Evolutionary conservation across 2,329 filamentous ascomycete species (phyloP), one percentile per base, ranked within the genome.

Genomic region (Harringtonia aguacate): DNA sequence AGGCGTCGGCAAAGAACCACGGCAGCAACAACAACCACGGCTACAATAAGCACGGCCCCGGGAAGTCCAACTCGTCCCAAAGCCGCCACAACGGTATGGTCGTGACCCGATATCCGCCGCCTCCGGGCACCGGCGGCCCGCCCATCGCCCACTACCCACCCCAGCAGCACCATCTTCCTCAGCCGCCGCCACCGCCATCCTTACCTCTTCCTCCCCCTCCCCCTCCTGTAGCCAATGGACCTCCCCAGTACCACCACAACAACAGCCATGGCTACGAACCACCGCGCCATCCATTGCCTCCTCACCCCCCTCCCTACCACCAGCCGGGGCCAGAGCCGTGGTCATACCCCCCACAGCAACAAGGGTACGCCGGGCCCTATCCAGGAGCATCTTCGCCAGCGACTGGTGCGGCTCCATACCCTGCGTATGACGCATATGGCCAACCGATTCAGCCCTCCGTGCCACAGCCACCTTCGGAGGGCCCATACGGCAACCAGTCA

Each of bases 81-180:
- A 45, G 30, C 18, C 42, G 45, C 8, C 45, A 47, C 9, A 64
- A 53, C 47, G 58, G 59, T 17, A 60, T 62, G 41, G 55, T 65
- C 14, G 59, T 65, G 31, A 65, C 62, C 5, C 56, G 59, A 36
- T 65, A 64, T 46, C 54, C 54, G n/a, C 56, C 55, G 22, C 60
- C 61, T 51, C 28, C 64, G 56, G 43, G 61, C 56, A 3, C 57
- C 1, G 29, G 33, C 58, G 33, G 59, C 58, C 43, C 62, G 57
- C 58, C 28, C 55, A 50, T 45, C 48, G 34, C 48, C 45, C 45
- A 44, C 27, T 59, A 58, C 43, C 45, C 55, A 14, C 48, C 55
- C 30, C 43, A 41, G 14, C 50, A 51, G 14, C 60, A 58, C 28
- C 51, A 52, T 17, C 55, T 52, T 14, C 52, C 53, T 8, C 52